Evolutionary conservation across 208 protist species (phyloP).

Genomic region (Phytomonas sp.): DNA sequence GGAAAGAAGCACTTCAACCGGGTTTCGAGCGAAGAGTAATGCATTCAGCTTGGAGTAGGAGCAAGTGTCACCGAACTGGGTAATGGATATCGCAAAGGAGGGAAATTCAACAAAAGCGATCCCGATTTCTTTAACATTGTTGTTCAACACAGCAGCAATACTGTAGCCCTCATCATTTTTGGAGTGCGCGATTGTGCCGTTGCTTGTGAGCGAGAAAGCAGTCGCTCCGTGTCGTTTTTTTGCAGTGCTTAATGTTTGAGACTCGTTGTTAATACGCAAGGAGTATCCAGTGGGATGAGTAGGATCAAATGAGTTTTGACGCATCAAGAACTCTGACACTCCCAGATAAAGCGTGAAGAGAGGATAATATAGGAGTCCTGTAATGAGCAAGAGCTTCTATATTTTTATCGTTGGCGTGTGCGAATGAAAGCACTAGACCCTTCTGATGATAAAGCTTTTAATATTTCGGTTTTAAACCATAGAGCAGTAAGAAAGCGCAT

Average conservation of each 20-base stretch:
- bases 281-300: background rate
- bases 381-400: background rate
- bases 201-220: background rate
- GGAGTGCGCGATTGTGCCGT: background rate
- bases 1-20: slow-evolving; percentile 67
- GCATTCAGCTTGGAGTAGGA: slow-evolving; percentile 61
- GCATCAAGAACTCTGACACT: background rate
- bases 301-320: background rate
- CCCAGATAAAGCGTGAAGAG: background rate
- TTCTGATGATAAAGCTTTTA: background rate
- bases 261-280: background rate
- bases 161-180: slow-evolving; percentile 20
- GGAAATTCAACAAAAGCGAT: slow-evolving; percentile 57
- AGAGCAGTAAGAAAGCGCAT: background rate
- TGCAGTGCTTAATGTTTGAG: background rate
- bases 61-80: slow-evolving; percentile 71
- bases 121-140: slow-evolving; percentile 60
- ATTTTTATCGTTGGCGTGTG: background rate
- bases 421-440: background rate
- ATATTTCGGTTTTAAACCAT: background rate
- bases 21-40: slow-evolving; percentile 58
- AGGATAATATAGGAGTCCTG: background rate
- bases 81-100: slow-evolving; percentile 48
- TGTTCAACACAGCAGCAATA: slow-evolving; percentile 68
- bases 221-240: background rate